Evolutionary conservation across 305 asterid species (phyloP).

Genomic region (Fraxinus velutina): DNA sequence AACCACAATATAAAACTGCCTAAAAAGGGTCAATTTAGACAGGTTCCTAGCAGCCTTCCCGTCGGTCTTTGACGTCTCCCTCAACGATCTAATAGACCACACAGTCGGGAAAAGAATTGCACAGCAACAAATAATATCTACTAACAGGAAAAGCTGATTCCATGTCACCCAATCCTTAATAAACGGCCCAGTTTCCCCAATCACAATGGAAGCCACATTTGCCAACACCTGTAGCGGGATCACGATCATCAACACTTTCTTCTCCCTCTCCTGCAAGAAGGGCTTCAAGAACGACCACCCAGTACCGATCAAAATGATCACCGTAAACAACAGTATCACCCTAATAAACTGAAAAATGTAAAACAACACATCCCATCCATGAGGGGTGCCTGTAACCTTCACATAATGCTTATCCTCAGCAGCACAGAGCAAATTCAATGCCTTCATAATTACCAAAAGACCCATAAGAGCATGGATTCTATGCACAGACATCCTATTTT

Average conservation of each 20-base stretch:
- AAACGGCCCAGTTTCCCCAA: conserved; percentile 95
- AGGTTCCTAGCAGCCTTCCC: conserved; percentile 97
- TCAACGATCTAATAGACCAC: conserved; percentile 91
- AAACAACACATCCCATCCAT: conserved; percentile 98
- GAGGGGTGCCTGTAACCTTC: conserved; percentile 93
- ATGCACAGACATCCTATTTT: conserved; percentile 62
- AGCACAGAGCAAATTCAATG: conserved; percentile 77
- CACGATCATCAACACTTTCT: conserved; percentile 98
- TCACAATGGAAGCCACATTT: conserved; percentile 78
- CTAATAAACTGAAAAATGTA: conserved; percentile 88
- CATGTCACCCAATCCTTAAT: conserved; percentile 96
- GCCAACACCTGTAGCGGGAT: conserved; percentile 95
- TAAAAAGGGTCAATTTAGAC: conserved; percentile 79
- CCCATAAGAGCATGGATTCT: conserved; percentile 89
- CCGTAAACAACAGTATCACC: conserved; percentile 83
- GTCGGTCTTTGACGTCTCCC: conserved; percentile 93
- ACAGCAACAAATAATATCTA: conserved; percentile 86
- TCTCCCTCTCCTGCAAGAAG: conserved; percentile 93
- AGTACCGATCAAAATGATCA: conserved; percentile 85
- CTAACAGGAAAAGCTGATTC: conserved; percentile 89
- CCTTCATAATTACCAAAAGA: conserved; percentile 69
- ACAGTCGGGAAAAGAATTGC: conserved; percentile 93
- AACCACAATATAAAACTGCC: conserved; percentile 94
- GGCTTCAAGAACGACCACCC: conserved; percentile 99
- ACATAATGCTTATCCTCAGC: conserved; percentile 97